Conservation (phyloP, 1,139 yeast species). For the Diutina siamensis region DNA sequence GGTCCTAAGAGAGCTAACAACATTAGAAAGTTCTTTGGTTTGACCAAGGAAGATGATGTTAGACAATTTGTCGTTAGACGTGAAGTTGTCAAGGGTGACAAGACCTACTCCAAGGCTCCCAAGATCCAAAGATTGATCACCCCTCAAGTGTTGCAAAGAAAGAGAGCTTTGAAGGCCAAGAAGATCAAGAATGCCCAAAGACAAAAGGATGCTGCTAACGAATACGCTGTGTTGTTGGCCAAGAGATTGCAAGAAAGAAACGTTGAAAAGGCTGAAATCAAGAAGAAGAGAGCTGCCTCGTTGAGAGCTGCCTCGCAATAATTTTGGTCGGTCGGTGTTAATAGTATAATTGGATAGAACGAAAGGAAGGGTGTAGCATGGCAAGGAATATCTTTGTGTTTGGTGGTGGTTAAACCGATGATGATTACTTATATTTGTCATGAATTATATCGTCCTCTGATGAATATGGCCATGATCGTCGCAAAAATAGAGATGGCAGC, state of each 20-base stretch:
- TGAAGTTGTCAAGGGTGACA: slow-evolving; percentile 96
- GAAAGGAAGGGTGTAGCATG: too few species aligned
- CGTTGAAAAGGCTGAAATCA: slow-evolving; percentile 96
- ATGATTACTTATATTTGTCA: too few species aligned
- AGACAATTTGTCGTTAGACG: slow-evolving; percentile 78
- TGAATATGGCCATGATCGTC: neutral
- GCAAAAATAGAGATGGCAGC: neutral
- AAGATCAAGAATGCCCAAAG: slow-evolving; percentile 96
- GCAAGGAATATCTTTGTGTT: too few species aligned
- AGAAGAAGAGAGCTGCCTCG: slow-evolving; percentile 99
- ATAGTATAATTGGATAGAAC: slow-evolving; percentile 6
- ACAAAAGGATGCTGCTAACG: slow-evolving; percentile 99
- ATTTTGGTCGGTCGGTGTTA: neutral
- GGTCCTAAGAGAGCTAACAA: slow-evolving; percentile 99
- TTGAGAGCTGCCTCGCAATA: slow-evolving; percentile 52
- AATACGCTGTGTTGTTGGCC: slow-evolving; percentile 97
- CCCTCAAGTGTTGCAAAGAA: slow-evolving; percentile 98
- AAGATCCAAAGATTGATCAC: slow-evolving; percentile 99
- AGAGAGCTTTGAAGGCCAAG: slow-evolving; percentile 91
- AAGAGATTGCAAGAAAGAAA: slow-evolving; percentile 97
- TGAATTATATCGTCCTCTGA: too few species aligned
- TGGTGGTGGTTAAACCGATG: too few species aligned
- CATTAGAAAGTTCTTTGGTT: slow-evolving; percentile 99
- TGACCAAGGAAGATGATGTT: slow-evolving; percentile 94
- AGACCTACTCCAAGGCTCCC: slow-evolving; percentile 99